A percentile compares a stretch with the other conserved stretches of the same genome.
Evolutionary conservation across 371 early-diverging fungal species (phyloP).

Genomic region (Circinella minor): DNA sequence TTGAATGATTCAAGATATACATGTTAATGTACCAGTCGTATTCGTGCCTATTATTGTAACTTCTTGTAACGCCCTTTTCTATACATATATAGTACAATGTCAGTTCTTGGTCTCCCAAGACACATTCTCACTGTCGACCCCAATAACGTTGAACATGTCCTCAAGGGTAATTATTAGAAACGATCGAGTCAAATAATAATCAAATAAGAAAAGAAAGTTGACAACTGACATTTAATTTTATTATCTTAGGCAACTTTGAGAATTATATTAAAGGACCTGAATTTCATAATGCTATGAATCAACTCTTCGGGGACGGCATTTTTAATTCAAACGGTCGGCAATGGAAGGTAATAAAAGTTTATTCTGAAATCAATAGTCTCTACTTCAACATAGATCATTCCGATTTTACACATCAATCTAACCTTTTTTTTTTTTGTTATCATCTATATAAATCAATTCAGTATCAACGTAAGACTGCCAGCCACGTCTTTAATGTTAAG

Average conservation of each 20-base stretch:
- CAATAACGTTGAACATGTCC: constrained; percentile 31
- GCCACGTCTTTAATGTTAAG: constrained; percentile 58
- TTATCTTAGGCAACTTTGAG: constrained; percentile 35
- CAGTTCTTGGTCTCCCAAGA: constrained; percentile 23
- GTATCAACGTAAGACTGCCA: constrained; percentile 51
- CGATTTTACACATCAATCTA: no score
- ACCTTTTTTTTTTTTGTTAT: no score
- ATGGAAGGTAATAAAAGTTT: constrained; percentile 26
- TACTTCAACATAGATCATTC: no score
- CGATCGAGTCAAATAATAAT: background rate
- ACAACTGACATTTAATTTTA: constrained; percentile 1
- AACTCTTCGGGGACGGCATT: constrained; percentile 43
- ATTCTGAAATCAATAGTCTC: no score
- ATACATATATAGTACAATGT: constrained; percentile 19
- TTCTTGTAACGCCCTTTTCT: no score
- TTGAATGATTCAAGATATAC: no score
- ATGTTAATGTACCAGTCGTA: no score
- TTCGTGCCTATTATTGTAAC: no score
- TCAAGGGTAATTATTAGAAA: constrained; percentile 22
- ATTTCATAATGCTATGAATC: constrained; percentile 29
- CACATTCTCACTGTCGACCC: constrained; percentile 28
- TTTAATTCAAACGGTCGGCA: constrained; percentile 51
- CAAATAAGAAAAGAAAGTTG: background rate
- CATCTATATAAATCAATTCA: no score
- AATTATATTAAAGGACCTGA: constrained; percentile 43